A percentile compares a stretch with the other conserved stretches of the same genome.
Evolutionary conservation across 345 rosid species (phyloP).

Genomic region (Toxicodendron radicans): DNA sequence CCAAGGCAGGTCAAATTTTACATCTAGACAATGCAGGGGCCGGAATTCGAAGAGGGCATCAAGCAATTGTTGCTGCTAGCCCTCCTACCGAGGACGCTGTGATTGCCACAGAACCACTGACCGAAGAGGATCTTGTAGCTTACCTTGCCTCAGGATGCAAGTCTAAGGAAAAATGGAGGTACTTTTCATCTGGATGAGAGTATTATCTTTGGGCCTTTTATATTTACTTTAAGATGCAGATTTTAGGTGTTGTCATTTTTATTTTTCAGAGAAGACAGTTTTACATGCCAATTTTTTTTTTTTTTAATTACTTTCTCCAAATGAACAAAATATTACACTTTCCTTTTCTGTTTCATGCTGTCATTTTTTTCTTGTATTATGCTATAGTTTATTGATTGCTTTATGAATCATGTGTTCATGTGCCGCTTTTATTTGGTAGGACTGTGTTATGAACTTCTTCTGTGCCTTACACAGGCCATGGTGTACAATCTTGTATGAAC

Average conservation of each 20-base stretch:
- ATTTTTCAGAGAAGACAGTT: neutral
- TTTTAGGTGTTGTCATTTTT: neutral
- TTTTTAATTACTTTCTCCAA: too few species aligned
- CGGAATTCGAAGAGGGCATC: constrained; percentile 48
- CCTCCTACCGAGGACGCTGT: constrained; percentile 90
- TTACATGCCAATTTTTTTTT: neutral
- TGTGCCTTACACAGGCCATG: too few species aligned
- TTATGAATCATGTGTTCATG: too few species aligned
- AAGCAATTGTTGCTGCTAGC: constrained; percentile 73
- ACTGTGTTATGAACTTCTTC: too few species aligned
- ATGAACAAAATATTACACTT: neutral
- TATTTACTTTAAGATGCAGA: neutral
- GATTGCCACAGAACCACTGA: constrained; percentile 72
- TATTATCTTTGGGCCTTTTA: neutral
- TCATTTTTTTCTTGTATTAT: neutral
- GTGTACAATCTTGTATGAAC: too few species aligned
- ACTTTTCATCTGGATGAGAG: constrained; percentile 4
- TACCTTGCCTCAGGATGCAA: constrained; percentile 98
- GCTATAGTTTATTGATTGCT: too few species aligned
- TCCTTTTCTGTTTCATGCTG: neutral
- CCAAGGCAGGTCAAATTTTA: constrained; percentile 24
- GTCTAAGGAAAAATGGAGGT: constrained; percentile 95
- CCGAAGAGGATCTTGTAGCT: constrained; percentile 81
- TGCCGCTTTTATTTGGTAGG: too few species aligned
- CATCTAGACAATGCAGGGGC: constrained; percentile 25